These are phyloP conservation scores for Globisporangium middletonii DNA, from an alignment of 352 stramenopile genomes.

Conservation along the genomic window DNA sequence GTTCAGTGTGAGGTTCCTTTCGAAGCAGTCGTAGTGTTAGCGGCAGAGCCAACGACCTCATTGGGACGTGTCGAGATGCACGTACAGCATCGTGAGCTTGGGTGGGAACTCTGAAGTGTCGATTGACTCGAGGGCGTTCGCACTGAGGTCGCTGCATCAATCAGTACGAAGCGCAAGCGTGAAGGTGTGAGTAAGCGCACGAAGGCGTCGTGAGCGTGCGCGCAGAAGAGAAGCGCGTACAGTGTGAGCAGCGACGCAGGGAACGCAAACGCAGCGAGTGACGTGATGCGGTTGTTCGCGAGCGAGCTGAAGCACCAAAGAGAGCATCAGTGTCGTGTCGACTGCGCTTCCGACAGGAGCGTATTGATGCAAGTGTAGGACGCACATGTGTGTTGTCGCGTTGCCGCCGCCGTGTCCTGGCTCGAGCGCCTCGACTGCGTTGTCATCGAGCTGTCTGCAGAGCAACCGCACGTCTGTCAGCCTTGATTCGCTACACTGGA, in stretches of 20 bases:
- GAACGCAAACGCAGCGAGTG: conserved; percentile 19
- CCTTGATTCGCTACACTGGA: no score
- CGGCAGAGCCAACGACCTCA: background rate
- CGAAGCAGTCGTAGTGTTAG: background rate
- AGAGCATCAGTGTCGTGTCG: no score
- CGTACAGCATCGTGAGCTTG: conserved; percentile 4
- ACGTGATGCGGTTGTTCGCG: conserved; percentile 25
- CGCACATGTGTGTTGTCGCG: conserved; percentile 8
- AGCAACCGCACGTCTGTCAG: background rate
- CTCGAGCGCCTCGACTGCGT: conserved; percentile 4
- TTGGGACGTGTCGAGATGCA: no score
- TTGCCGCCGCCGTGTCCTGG: conserved; percentile 2
- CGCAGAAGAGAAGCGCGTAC: conserved; percentile 12
- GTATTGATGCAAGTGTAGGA: background rate
- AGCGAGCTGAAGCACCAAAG: conserved; percentile 20
- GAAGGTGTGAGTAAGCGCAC: background rate
- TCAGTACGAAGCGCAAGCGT: background rate
- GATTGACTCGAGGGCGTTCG: conserved; percentile 7
- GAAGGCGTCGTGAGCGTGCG: no score
- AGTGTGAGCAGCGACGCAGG: conserved; percentile 20
- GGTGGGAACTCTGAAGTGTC: conserved; percentile 1
- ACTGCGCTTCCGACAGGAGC: background rate
- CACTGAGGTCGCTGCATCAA: conserved; percentile 1
- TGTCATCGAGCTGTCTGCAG: conserved; percentile 8
- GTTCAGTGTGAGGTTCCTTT: conserved; percentile 33